Percentiles rank a stretch among this genome's conserved stretches.
phyloP scores from a whole-genome alignment of 352 stramenopile species.

The Albugo candida region DNA sequence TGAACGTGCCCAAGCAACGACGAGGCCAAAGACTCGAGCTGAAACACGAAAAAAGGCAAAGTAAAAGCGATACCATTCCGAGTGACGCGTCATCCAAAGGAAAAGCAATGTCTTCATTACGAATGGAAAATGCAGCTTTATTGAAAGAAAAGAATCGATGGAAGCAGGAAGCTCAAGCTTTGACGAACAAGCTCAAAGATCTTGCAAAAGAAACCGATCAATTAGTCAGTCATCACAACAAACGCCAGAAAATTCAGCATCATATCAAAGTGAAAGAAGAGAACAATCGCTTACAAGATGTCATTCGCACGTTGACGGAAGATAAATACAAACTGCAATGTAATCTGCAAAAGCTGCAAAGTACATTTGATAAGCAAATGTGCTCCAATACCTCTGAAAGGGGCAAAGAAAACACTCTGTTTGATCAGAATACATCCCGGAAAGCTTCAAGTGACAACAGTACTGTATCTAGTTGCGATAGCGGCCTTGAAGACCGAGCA shows the following conservation, averaged over 20 bases:
- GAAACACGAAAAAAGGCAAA: constrained; percentile 6
- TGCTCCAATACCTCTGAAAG: too few relatives aligned
- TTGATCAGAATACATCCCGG: too few relatives aligned
- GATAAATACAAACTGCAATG: constrained; percentile 31
- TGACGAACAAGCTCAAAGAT: constrained; percentile 14
- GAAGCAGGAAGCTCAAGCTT: constrained; percentile 10
- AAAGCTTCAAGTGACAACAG: too few relatives aligned
- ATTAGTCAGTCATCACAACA: constrained; percentile 60
- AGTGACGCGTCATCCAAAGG: too few relatives aligned
- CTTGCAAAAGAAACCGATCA: constrained; percentile 38
- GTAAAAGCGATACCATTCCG: constrained; percentile 3
- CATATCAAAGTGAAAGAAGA: constrained; percentile 68
- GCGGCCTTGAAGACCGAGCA: too few relatives aligned
- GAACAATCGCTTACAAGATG: constrained; percentile 51
- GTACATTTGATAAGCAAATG: too few relatives aligned
- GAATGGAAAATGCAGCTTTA: constrained; percentile 18
- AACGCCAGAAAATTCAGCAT: constrained; percentile 65
- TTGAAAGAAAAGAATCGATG: constrained; percentile 26
- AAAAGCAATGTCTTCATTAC: too few relatives aligned
- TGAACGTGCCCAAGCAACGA: constrained; percentile 7
- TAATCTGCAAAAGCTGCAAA: constrained; percentile 5
- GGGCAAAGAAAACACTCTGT: too few relatives aligned
- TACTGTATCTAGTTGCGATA: too few relatives aligned
- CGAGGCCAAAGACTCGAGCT: constrained; percentile 4
- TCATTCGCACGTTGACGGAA: constrained; percentile 44